These are phyloP conservation scores for Conticribra weissflogii DNA, from an alignment of 108 stramenopile species.

Conservation along the genomic window DNA sequence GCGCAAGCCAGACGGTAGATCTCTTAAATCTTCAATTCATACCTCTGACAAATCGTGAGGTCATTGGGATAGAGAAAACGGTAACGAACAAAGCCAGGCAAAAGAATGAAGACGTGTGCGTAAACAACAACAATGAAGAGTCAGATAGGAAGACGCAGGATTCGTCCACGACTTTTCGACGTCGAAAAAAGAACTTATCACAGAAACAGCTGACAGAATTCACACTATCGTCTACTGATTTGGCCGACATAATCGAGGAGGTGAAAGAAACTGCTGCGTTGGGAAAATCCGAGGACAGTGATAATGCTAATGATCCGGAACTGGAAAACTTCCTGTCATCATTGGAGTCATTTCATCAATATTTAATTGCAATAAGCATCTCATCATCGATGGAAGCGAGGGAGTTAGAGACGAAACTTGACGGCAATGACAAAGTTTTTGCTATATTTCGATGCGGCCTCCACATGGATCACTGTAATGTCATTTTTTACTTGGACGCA, in stretches of 20 bases:
- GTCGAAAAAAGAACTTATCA: no score
- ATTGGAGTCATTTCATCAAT: constrained; percentile 28
- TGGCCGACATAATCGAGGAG: no score
- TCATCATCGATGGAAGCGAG: constrained; percentile 19
- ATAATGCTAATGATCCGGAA: constrained; percentile 24
- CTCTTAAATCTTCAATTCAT: no score
- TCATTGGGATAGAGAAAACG: no score
- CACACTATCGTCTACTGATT: background rate
- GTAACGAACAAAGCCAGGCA: no score
- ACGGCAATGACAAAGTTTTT: constrained; percentile 21
- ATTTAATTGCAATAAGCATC: constrained; percentile 23
- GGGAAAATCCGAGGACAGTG: background rate
- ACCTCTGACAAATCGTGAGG: no score
- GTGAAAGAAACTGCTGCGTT: background rate
- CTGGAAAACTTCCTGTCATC: constrained; percentile 19
- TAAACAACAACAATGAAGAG: no score
- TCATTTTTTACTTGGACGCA: constrained; percentile 22
- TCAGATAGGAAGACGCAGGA: no score
- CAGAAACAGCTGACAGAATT: background rate
- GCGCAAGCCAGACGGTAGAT: no score
- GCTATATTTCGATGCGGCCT: constrained; percentile 35
- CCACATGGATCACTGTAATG: constrained; percentile 41
- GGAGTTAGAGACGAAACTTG: constrained; percentile 19
- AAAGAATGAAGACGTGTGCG: no score
- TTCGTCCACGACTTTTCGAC: no score